A percentile compares a stretch with the other conserved stretches of the same genome.
Conservation (phyloP, 768 basidiomycete genomes). For the Suillus subaureus region DNA sequence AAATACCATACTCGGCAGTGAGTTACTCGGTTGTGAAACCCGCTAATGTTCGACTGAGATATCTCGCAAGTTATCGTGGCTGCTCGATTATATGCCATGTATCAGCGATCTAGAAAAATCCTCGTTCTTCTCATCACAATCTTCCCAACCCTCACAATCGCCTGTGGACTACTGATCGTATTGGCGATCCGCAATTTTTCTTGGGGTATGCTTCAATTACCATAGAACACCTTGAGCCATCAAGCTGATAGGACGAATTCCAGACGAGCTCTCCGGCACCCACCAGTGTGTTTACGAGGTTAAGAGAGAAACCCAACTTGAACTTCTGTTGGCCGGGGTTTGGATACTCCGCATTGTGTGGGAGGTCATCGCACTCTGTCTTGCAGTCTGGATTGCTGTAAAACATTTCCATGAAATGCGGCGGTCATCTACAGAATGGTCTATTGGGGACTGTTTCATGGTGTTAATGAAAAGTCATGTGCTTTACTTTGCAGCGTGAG, state of each 20-base stretch:
- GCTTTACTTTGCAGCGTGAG: not conserved
- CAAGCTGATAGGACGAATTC: not conserved
- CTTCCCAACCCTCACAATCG: not conserved
- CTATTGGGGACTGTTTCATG: not conserved
- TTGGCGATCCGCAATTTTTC: not conserved
- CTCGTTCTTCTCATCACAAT: not conserved
- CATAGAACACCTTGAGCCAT: not conserved
- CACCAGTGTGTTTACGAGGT: not conserved
- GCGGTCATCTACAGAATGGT: not conserved
- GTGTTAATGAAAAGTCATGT: not conserved
- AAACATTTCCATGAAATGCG: not conserved
- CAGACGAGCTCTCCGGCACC: not conserved
- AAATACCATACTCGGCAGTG: not conserved
- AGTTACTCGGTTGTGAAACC: not conserved
- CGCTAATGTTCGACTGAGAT: not conserved
- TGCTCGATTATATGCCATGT: not conserved
- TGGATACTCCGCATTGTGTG: not conserved
- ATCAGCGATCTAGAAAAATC: not conserved
- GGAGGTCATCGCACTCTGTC: not conserved
- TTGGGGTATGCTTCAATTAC: not conserved
- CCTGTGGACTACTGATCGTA: not conserved
- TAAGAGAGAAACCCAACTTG: not conserved
- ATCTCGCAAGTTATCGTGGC: not conserved
- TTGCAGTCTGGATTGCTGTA: not conserved
- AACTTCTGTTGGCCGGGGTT: not conserved